Base-by-base conservation (phyloP, 768 basidiomycete genomes). In the Sporobolomyces pararoseus region DNA sequence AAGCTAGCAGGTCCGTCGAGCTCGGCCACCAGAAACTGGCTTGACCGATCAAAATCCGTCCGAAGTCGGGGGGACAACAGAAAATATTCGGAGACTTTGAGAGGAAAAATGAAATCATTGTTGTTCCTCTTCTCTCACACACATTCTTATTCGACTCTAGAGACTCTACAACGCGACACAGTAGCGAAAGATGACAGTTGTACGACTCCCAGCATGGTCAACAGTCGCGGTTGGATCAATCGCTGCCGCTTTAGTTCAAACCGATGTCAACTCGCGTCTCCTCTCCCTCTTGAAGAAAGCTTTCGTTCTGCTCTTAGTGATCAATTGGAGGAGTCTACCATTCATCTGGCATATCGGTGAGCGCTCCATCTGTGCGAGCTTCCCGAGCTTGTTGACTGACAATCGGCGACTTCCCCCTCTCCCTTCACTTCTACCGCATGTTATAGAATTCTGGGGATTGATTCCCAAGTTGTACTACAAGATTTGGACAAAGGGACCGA, bases 261-360 rank as follows among this genome's bases (percentile, higher is more conserved):
- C 37, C 37, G 57, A 58, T 13, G 21, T 21, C 42, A 21, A 17
- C 34, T 44, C 46, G 9, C 37, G 46, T 25, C 16, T 47, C 32
- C 23, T 35, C 9, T 51, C 39, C 16, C 14, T 66, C 34, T 10
- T 62, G 16, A 69, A 69, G 65, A 65, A 61, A 32, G 10, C 46
- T 3, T 21, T 66, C 27, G 64, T 59, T 3, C 31, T 60, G 17
- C 42, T 73, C 16, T 51, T 73, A 27, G 59, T 73, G 17, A 29
- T 66, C 25, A 73, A 69, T 50, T 73, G 72, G 72, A 47, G 68
- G 0, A 19, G 23, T 6, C 54, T 65, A 19, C 72, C 72, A 13
- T 51, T 69, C 50, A 39, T 42, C 10, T 73, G 72, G 72, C 72
- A 73, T n/a, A 49, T 68, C 23, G n/a, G 66, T 68, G 32, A 44